phyloP scores from a whole-genome alignment of 1,284 basidiomycete genomes.

The Pascua guehoae region DNA sequence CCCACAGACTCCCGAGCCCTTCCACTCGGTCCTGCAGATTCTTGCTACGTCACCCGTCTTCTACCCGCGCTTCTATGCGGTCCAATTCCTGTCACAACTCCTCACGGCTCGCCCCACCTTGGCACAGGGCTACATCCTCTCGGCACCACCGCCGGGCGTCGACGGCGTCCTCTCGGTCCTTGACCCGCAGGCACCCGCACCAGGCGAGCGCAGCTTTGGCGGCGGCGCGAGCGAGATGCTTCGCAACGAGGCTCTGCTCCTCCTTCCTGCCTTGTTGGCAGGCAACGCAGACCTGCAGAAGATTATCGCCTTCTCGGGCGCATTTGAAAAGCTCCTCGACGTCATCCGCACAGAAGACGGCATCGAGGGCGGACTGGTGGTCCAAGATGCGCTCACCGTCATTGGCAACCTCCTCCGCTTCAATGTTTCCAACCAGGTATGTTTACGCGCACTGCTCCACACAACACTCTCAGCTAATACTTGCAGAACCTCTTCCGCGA shows the following conservation, averaged over 20 bases:
- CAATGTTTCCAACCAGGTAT: constrained; percentile 91
- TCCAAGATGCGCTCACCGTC: constrained; percentile 79
- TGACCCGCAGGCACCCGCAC: constrained; percentile 34
- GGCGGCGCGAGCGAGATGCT: constrained; percentile 48
- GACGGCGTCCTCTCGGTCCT: constrained; percentile 46
- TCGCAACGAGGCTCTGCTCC: constrained; percentile 66
- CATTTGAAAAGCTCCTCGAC: constrained; percentile 91
- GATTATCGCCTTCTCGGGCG: constrained; percentile 93
- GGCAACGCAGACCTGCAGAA: constrained; percentile 95
- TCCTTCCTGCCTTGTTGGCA: constrained; percentile 75
- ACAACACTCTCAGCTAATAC: constrained; percentile 3
- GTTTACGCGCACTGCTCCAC: constrained; percentile 21
- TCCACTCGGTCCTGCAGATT: constrained; percentile 73
- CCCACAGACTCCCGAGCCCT: constrained; percentile 55
- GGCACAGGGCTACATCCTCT: constrained; percentile 83
- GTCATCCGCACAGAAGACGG: constrained; percentile 85
- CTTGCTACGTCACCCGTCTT: constrained; percentile 61
- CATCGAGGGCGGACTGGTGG: constrained; percentile 82
- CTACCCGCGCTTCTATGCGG: constrained; percentile 79
- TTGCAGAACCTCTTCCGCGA: constrained; percentile 92
- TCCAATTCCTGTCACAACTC: constrained; percentile 78
- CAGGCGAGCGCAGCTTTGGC: constrained; percentile 24
- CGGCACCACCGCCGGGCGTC: constrained; percentile 39
- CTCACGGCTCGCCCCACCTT: constrained; percentile 72
- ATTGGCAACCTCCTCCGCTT: constrained; percentile 82